Conservation (phyloP, 257 asterid genomes). For the Jasminum sambac region DNA sequence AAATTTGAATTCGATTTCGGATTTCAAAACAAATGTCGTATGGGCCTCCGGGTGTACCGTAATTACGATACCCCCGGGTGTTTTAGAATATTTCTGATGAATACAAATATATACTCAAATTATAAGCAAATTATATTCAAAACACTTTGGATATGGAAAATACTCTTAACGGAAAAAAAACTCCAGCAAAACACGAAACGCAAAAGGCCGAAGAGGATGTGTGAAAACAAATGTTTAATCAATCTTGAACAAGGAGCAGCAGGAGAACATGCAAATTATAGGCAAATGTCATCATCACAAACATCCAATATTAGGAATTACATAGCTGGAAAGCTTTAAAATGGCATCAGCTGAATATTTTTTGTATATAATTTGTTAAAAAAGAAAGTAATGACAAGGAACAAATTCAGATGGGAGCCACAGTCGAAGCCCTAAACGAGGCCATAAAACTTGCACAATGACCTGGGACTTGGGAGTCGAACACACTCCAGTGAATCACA, state of each 20-base stretch:
- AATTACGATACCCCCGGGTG: too few species aligned
- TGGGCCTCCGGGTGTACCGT: too few species aligned
- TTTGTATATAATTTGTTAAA: conserved; percentile 17
- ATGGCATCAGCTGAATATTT: conserved; percentile 34
- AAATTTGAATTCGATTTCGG: too few species aligned
- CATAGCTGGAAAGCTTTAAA: conserved; percentile 39
- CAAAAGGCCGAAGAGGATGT: too few species aligned
- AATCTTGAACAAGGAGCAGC: not conserved
- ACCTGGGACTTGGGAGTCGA: conserved; percentile 20
- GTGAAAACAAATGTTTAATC: too few species aligned
- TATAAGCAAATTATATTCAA: too few species aligned
- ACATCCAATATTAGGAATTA: conserved; percentile 7
- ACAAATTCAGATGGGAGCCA: conserved; percentile 11
- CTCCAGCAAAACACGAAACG: too few species aligned
- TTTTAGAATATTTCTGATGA: too few species aligned
- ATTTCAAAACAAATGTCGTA: too few species aligned
- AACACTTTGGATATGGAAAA: too few species aligned
- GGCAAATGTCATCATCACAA: conserved; percentile 14
- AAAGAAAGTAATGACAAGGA: conserved; percentile 26
- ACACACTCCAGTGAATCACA: conserved; percentile 23
- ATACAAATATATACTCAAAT: too few species aligned
- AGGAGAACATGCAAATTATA: conserved; percentile 16
- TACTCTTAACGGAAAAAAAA: too few species aligned
- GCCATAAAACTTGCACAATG: conserved; percentile 19
- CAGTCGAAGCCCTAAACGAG: conserved; percentile 13